These are phyloP conservation scores for Colletotrichum tabaci DNA, from an alignment of 2,329 filamentous ascomycete species.

Conservation along the genomic window DNA sequence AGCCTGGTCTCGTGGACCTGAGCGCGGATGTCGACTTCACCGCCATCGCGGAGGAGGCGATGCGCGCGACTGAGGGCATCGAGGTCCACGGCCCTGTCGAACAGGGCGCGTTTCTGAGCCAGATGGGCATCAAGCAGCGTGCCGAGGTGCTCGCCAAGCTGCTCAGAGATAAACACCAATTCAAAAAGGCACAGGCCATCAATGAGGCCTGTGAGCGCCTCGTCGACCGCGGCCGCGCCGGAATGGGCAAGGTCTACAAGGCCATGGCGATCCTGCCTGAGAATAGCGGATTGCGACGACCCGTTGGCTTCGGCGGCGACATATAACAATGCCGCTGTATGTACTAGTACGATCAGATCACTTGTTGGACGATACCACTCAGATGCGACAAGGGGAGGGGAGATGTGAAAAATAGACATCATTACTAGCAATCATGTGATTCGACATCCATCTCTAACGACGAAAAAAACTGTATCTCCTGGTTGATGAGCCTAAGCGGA, in stretches of 20 bases:
- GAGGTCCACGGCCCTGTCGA: constrained; percentile 95
- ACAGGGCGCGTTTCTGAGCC: constrained; percentile 83
- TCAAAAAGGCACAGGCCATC: constrained; percentile 69
- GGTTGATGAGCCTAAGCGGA: constrained; percentile 18
- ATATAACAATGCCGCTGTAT: constrained; percentile 49
- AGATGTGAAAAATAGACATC: no score
- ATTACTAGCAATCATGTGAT: constrained; percentile 12
- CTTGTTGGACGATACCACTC: constrained; percentile 6
- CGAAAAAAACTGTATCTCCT: constrained; percentile 1
- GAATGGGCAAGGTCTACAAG: constrained; percentile 97
- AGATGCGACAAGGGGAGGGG: not conserved
- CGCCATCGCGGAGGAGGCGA: constrained; percentile 86
- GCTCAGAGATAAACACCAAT: constrained; percentile 64
- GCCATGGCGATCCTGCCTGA: constrained; percentile 91
- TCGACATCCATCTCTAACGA: constrained; percentile 20
- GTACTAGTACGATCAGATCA: not conserved
- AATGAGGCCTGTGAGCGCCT: constrained; percentile 84
- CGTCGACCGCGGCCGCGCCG: constrained; percentile 84
- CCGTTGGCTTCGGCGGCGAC: constrained; percentile 92
- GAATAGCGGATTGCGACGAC: constrained; percentile 79
- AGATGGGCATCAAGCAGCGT: constrained; percentile 87
- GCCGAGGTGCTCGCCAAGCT: constrained; percentile 76
- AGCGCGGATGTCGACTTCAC: constrained; percentile 95
- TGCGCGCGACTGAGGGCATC: constrained; percentile 81
- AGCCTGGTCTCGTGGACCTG: constrained; percentile 88